Evolutionary conservation across 352 stramenopile species (phyloP).

Genomic region (Phytophthora pistaciae): DNA sequence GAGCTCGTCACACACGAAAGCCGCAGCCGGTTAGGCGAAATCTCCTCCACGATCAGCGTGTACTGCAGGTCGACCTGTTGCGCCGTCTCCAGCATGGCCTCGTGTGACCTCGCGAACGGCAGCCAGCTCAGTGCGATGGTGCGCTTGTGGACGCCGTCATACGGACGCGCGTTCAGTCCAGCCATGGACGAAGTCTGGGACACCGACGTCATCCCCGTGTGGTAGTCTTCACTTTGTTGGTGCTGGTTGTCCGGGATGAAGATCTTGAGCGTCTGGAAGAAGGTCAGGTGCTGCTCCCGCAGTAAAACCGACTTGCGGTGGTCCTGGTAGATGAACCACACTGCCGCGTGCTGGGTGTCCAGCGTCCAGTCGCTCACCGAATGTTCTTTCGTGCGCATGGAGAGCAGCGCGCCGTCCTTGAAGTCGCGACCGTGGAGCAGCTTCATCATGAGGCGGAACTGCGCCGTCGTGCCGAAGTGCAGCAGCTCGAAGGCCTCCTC

Average conservation of each 20-base stretch:
- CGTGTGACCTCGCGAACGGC: constrained; percentile 50
- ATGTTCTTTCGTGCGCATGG: constrained; percentile 44
- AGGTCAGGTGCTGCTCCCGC: constrained; percentile 63
- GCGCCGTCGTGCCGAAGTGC: constrained; percentile 59
- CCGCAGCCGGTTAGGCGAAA: constrained; percentile 49
- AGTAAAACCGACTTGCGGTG: constrained; percentile 57
- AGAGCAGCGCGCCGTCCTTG: constrained; percentile 60
- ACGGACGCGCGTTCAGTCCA: constrained; percentile 38
- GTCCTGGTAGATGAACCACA: constrained; percentile 73
- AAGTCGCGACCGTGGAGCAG: constrained; percentile 65
- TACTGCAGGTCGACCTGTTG: constrained; percentile 65
- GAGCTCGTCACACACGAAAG: constrained; percentile 68
- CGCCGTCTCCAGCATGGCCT: constrained; percentile 29
- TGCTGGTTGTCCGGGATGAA: constrained; percentile 51
- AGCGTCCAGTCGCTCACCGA: constrained; percentile 44
- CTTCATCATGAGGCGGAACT: constrained; percentile 74
- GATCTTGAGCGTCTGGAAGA: constrained; percentile 74
- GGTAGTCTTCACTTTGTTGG: constrained; percentile 13
- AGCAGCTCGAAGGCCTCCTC: constrained; percentile 69
- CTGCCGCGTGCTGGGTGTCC: constrained; percentile 62
- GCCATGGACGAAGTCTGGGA: constrained; percentile 33
- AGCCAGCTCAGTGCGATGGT: constrained; percentile 72
- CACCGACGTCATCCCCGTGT: constrained; percentile 22
- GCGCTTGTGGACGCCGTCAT: constrained; percentile 61
- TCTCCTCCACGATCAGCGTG: constrained; percentile 73